A percentile compares a stretch with the other conserved stretches of the same genome.
These are phyloP conservation scores for Leccinum proliferum DNA, from an alignment of 1,284 basidiomycete species.

Conservation along the genomic window DNA sequence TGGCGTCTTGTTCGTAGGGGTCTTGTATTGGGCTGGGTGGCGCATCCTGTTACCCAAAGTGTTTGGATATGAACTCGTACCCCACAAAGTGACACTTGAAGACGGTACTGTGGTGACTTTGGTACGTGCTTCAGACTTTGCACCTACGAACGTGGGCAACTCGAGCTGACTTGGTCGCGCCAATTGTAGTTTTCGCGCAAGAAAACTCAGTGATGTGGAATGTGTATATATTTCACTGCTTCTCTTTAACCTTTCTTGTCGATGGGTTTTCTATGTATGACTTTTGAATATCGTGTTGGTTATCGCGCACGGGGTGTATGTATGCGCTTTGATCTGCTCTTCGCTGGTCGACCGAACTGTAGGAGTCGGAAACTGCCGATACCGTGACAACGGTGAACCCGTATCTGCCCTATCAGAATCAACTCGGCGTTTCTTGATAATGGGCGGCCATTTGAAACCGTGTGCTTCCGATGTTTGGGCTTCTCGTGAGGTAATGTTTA, in stretches of 20 bases:
- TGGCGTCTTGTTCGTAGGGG: conserved; percentile 40
- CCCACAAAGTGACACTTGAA: conserved; percentile 40
- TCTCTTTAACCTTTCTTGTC: neutral
- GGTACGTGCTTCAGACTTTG: conserved; percentile 32
- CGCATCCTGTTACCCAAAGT: conserved; percentile 43
- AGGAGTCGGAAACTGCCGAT: neutral
- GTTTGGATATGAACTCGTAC: conserved; percentile 44
- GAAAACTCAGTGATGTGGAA: conserved; percentile 2
- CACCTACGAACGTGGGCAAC: neutral
- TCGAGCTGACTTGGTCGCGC: neutral
- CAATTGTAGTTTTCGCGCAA: conserved; percentile 16
- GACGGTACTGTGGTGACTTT: conserved; percentile 55
- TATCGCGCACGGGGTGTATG: neutral
- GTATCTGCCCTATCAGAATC: neutral
- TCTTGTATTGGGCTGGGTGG: conserved; percentile 53
- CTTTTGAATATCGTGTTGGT: neutral
- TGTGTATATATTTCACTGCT: neutral
- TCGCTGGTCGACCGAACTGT: neutral
- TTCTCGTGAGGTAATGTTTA: neutral
- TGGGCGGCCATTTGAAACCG: conserved; percentile 1
- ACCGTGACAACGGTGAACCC: neutral
- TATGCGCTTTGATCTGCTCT: neutral
- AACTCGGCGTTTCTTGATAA: neutral
- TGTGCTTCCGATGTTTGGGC: neutral
- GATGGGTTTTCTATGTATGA: neutral